These are phyloP conservation scores for Metroxylon sagu DNA, from an alignment of 176 grass and related monocot genomes.

Conservation along the genomic window DNA sequence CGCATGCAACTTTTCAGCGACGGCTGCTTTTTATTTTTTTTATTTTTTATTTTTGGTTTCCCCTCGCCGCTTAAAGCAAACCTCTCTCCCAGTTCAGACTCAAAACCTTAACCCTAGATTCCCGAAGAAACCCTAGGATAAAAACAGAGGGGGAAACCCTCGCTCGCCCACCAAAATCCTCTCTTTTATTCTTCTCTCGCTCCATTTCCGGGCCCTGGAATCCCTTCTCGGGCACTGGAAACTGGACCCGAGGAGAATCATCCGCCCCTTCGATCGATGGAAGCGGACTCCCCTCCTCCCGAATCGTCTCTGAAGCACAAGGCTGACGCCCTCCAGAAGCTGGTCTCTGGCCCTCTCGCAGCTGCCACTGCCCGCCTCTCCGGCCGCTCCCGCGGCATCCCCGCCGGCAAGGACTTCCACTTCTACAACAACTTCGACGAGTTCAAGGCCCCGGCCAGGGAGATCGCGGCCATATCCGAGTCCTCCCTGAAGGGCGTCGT, in stretches of 20 bases:
- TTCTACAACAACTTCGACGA: conserved; percentile 85
- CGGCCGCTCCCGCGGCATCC: conserved; percentile 21
- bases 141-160: conserved; percentile 1
- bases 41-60: no score
- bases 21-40: no score
- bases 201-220: no score
- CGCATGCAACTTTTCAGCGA: no score
- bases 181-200: neutral
- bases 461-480: conserved; percentile 34
- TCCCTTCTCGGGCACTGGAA: no score
- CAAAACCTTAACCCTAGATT: conserved; percentile 13
- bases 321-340: conserved; percentile 24
- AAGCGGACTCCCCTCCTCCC: conserved; percentile 19
- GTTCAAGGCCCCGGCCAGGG: conserved; percentile 48
- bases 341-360: conserved; percentile 23
- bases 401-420: conserved; percentile 52
- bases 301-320: conserved; percentile 21
- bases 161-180: neutral
- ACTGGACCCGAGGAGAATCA: neutral
- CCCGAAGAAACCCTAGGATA: no score
- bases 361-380: conserved; percentile 35
- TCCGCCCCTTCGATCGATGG: conserved; percentile 29
- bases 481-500: conserved; percentile 25
- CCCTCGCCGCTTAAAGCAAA: no score
- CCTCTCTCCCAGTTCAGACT: neutral